Evolutionary conservation across 1,139 yeast species (phyloP), one percentile per base, ranked within the genome.

Genomic region (Geotrichum citri-aurantii): DNA sequence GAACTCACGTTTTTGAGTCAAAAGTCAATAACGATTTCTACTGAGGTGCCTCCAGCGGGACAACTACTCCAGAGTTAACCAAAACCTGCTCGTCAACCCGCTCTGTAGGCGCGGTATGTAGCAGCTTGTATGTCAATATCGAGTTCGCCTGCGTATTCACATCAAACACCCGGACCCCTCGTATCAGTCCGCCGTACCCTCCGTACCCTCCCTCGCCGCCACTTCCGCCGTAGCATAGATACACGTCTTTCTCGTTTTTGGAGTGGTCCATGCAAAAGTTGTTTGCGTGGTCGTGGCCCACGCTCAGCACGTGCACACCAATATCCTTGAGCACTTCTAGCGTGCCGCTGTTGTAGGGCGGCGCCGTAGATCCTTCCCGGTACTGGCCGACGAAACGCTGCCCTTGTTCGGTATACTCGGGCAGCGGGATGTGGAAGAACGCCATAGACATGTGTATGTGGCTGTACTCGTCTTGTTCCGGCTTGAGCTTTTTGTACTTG

Each of bases 191-290:
- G 0, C 90, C 92, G 69, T 91, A 89, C 0, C 97, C 97, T 3
- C 86, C 96, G 68, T 91, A 91, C 0, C 97, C 99, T 49, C 97
- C 98, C 73, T 88, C 95, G 3, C 98, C 99, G 1, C 81, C 79
- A 0, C 86, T 96, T 48, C 99, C 99, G 1, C 96, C 98, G 68
- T 88, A 90, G 68, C 99, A 93, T 49, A 92, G 75, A 96, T 96
- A 89, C 42, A 89, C 74, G 51, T 79, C 78, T 27, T 64, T 63
- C 17, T 19, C 69, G 62, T 56, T 63, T 17, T 59, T 66, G 7
- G 71, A 64, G 63, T 84, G 86, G 57, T 77, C 73, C 68, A 88
- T 73, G 71, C 99, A 93, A 70, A 81, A 93, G 69, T 93, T 98
- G 70, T 93, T 93, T 65, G 90, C 88, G 69, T 93, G 98, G 68